Evolutionary conservation across 23 red algal genomes (phyloP), one percentile per base, ranked within the genome.

Genomic region (Chondrus crispus): DNA sequence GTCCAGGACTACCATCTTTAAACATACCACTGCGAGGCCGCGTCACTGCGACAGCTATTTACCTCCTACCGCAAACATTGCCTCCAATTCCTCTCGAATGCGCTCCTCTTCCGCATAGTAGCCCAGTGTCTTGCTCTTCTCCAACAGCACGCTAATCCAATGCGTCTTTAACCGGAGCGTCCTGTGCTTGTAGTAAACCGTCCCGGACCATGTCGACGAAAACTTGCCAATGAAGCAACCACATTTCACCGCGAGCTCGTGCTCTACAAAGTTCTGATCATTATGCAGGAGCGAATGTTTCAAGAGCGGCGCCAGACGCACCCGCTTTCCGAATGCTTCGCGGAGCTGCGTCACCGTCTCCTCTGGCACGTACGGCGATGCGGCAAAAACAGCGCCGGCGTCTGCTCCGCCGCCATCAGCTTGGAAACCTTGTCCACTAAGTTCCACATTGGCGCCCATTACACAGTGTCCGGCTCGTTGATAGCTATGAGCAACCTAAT

Each of bases 181-280:
- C 62, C 85, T 68, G 9, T 71, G 68, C 37, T 89, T 89, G 69
- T 78, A 89, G 50, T 89, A 79, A 41, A 89, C 73, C 44, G 85
- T 89, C 1, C 73, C 85, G 35, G 85, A 89, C 85, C 85, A 89
- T 3, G 85, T 79, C 40, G 60, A 72, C 3, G 49, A 68, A 62
- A 62, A 78, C 14, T 89, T 71, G 14, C 85, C 85, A 11, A 89
- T 52, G 62, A 89, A 89, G 22, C 66, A 51, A 7, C 78, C 28
- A 13, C 69, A 45, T 12, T 62, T 16, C 18, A 63, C 47, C 5
- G 85, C 85, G 46, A 89, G 51, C 50, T 89, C 85, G 11, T 71
- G 44, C 51, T 89, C 85, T 7, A 89, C 16, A 64, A 89, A 89
- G 53, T 89, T 89, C 29, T 76, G 12, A 14, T 89, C 71, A 63